Percentiles rank a stretch among this genome's conserved stretches.
phyloP scores from a whole-genome alignment of 2,329 filamentous ascomycete genomes.

The Xylaria digitata region DNA sequence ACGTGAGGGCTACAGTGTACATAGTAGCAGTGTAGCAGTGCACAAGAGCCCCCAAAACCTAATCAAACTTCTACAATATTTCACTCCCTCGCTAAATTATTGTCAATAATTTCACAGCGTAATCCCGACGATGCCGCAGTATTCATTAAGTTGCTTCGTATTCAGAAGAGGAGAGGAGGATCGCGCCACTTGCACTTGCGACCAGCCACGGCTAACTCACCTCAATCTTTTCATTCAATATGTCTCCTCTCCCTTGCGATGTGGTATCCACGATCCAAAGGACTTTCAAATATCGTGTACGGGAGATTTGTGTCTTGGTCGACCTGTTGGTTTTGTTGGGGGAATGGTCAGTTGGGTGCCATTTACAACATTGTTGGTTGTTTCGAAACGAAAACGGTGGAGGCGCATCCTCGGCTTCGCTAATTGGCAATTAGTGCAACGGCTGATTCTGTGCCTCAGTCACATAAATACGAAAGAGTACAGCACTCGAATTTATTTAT shows the following conservation, averaged over 20 bases:
- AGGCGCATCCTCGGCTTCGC: background rate
- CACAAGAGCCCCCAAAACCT: background rate
- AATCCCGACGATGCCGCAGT: background rate
- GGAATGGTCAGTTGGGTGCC: too few species aligned
- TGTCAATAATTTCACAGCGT: background rate
- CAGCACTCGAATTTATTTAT: background rate
- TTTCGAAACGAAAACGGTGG: background rate
- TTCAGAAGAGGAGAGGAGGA: conserved; percentile 10
- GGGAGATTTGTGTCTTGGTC: background rate
- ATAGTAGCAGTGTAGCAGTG: too few species aligned
- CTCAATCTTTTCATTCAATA: conserved; percentile 2
- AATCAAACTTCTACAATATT: background rate
- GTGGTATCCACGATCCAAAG: background rate
- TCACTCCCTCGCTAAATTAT: background rate
- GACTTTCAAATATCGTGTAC: too few species aligned
- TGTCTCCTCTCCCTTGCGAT: background rate
- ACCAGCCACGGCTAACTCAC: background rate
- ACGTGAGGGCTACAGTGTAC: background rate
- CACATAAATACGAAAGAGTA: background rate
- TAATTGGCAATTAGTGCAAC: background rate
- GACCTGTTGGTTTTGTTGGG: background rate
- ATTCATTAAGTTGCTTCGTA: background rate
- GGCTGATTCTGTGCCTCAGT: background rate
- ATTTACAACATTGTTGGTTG: background rate
- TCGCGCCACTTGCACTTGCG: background rate